Conservation (phyloP, 345 rosid genomes). For the Brassica incana region DNA sequence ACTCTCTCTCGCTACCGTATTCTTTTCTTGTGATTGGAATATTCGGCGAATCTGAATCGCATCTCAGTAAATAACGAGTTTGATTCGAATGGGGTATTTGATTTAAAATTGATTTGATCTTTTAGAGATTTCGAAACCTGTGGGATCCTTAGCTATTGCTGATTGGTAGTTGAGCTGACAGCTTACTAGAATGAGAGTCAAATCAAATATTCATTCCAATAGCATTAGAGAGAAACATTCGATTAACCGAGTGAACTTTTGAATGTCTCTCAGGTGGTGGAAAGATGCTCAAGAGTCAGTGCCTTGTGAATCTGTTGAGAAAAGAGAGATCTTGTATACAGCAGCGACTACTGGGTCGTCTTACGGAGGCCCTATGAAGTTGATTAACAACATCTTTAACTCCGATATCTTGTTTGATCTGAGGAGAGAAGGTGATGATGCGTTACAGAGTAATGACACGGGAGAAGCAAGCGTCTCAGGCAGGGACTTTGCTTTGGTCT, state of each 20-base stretch:
- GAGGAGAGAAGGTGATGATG: conserved; percentile 65
- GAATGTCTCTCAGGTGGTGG: conserved; percentile 82
- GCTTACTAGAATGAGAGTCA: too few relatives aligned
- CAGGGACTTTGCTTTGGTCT: conserved; percentile 88
- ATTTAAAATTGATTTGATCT: conserved; percentile 19
- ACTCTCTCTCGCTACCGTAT: background rate
- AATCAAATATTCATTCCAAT: background rate
- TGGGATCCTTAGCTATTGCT: background rate
- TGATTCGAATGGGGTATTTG: conserved; percentile 14
- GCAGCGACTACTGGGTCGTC: conserved; percentile 62
- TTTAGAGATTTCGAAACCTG: conserved; percentile 1
- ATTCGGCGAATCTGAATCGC: conserved; percentile 33
- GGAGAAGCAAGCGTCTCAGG: conserved; percentile 83
- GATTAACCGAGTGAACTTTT: conserved; percentile 1
- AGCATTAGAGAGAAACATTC: background rate
- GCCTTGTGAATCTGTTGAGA: conserved; percentile 50
- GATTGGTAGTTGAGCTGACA: too few relatives aligned
- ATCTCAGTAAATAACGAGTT: conserved; percentile 16
- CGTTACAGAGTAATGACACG: conserved; percentile 51
- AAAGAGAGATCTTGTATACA: conserved; percentile 64
- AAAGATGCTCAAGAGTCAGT: conserved; percentile 66
- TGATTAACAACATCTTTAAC: conserved; percentile 82
- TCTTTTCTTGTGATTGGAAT: conserved; percentile 9
- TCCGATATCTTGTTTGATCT: conserved; percentile 76
- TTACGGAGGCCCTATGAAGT: conserved; percentile 87